Conservation (phyloP, 495 filamentous ascomycete genomes). For the Corynascus novoguineensis region DNA sequence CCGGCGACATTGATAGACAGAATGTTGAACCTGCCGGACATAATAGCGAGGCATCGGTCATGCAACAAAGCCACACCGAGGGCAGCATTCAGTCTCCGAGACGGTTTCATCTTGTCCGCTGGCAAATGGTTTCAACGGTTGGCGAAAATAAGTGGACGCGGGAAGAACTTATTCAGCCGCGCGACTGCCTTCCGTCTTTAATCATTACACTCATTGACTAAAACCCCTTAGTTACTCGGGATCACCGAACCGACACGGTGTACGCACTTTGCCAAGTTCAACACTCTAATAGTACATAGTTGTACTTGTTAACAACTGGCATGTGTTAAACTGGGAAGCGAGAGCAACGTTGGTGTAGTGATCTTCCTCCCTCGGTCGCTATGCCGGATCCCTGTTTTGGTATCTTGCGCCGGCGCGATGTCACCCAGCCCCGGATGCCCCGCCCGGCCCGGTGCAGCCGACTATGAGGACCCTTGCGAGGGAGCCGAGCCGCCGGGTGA, state of each 20-base stretch:
- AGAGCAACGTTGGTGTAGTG: not conserved
- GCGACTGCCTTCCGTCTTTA: not conserved
- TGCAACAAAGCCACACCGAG: not conserved
- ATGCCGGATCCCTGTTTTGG: constrained; percentile 1
- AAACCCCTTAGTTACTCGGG: not conserved
- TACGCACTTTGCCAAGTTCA: not conserved
- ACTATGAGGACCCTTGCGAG: constrained; percentile 1
- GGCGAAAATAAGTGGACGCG: too few species aligned
- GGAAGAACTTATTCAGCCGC: too few species aligned
- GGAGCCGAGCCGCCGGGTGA: not conserved
- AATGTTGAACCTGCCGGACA: constrained; percentile 42
- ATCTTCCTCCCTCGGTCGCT: not conserved
- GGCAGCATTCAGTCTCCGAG: not conserved
- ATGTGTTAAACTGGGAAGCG: not conserved
- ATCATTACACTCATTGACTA: not conserved
- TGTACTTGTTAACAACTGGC: not conserved
- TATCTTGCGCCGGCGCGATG: constrained; percentile 7
- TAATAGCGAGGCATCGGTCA: not conserved
- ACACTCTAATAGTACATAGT: not conserved
- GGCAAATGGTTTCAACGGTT: not conserved
- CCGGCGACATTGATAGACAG: constrained; percentile 59
- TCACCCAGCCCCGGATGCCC: constrained; percentile 5
- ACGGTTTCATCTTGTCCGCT: not conserved
- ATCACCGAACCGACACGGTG: not conserved
- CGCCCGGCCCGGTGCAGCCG: not conserved